These are phyloP conservation scores for Stenogyne calaminthoides DNA, from an alignment of 305 asterid species.

Conservation along the genomic window DNA sequence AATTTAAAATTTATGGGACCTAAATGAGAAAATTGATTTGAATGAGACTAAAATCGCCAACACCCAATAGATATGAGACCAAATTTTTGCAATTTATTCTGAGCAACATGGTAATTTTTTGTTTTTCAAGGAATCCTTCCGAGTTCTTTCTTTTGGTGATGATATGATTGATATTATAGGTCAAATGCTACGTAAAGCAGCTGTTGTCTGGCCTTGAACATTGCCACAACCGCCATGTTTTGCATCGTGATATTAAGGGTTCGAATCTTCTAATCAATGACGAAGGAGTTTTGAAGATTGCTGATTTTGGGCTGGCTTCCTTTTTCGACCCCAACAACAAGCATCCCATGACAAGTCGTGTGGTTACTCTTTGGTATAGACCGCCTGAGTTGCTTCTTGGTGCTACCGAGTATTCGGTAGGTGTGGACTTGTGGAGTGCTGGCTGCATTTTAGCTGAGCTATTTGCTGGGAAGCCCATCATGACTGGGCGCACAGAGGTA, in stretches of 20 bases:
- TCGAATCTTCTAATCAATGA: slow-evolving; percentile 84
- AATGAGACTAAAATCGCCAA: no score
- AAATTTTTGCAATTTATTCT: no score
- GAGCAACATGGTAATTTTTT: neutral
- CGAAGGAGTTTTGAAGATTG: slow-evolving; percentile 81
- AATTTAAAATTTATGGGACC: no score
- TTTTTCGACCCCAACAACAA: slow-evolving; percentile 72
- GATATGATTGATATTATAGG: slow-evolving; percentile 46
- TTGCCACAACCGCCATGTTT: slow-evolving; percentile 75
- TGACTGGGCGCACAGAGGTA: slow-evolving; percentile 98
- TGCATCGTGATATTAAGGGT: slow-evolving; percentile 95
- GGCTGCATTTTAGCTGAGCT: slow-evolving; percentile 95
- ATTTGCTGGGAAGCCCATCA: slow-evolving; percentile 89
- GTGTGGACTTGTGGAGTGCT: slow-evolving; percentile 94
- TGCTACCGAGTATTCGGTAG: slow-evolving; percentile 85
- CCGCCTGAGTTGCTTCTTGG: slow-evolving; percentile 97
- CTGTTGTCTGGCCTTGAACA: slow-evolving; percentile 88
- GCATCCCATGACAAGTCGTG: slow-evolving; percentile 95
- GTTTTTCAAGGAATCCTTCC: slow-evolving; percentile 9
- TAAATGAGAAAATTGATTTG: no score
- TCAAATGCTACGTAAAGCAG: slow-evolving; percentile 83
- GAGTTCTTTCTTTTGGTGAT: slow-evolving; percentile 21
- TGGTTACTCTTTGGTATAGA: slow-evolving; percentile 91
- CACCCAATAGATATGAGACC: no score
- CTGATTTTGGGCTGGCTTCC: slow-evolving; percentile 94